Evolutionary conservation across 768 basidiomycete genomes (phyloP), one percentile per base, ranked within the genome.

Genomic region (Pleurotus tuber-regium): DNA sequence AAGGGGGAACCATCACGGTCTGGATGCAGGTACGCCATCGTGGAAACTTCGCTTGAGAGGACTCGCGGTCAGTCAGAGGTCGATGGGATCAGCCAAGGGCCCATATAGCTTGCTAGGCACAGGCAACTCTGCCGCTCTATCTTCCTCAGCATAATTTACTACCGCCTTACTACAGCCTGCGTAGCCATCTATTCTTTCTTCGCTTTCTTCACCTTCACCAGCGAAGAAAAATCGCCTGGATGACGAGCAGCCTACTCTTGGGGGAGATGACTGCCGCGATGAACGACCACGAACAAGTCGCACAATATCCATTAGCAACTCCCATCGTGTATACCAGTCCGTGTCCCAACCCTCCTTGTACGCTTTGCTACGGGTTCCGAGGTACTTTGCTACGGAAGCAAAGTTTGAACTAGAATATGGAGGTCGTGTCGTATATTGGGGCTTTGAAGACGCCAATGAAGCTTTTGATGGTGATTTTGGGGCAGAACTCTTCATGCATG

Each of bases 321-420:
- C 75, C 78, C 79, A 82, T 50, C 78, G 78, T 24, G 68, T 69
- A 54, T 80, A 76, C 79, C 79, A 82, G 52, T 69, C 73, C 9
- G 70, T 68, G 30, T 72, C 65, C 80, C 79, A 80, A 21, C 57
- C 56, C 12, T 43, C 48, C 58, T 56, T 11, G 11, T 10, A 46
- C 52, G 39, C 43, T 59, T 41, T 46, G 41, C 29, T 30, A 33
- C 25, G 58, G n/a, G 1, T 30, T 36, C 38, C 29, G n/a, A 31
- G 23, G 28, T 26, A 31, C 11, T 30, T 21, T 11, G 46, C 39
- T 16, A 50, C 9, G 8, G 35, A 50, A 54, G 48, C 47, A 35
- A 59, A 51, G 16, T 38, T 30, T n/a, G 55, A 36, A n/a, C 26
- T 25, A 4, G 21, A 48, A 24, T 48, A 48, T 4, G 46, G 46